phyloP scores from a whole-genome alignment of 2,329 filamentous ascomycete genomes.

The Xylariaceae sp. region DNA sequence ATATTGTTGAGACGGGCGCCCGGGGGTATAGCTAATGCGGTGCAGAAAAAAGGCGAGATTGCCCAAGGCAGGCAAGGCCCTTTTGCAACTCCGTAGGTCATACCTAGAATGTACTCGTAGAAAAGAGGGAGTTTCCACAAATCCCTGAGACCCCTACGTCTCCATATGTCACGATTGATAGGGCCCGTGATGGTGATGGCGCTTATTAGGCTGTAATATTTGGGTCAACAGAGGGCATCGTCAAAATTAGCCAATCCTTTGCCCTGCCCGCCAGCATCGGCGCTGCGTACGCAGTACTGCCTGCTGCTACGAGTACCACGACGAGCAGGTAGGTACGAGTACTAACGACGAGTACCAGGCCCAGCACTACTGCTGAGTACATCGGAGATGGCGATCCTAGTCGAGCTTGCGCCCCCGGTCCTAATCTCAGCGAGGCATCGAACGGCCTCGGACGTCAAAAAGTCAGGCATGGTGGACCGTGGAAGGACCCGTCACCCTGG shows the following conservation, averaged over 20 bases:
- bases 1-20: constrained; percentile 7
- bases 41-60: neutral
- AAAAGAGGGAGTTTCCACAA: constrained; percentile 7
- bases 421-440: constrained; percentile 11
- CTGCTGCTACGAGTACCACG: too few relatives aligned
- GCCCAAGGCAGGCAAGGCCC: constrained; percentile 10
- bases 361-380: neutral
- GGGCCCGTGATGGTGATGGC: neutral
- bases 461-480: constrained; percentile 9
- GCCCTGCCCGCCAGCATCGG: neutral
- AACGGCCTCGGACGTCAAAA: constrained; percentile 8
- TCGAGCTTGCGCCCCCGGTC: constrained; percentile 7
- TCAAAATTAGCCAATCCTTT: constrained; percentile 2
- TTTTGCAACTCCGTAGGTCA: constrained; percentile 10
- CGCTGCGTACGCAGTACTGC: neutral
- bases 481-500: constrained; percentile 21
- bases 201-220: constrained; percentile 3
- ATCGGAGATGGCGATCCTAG: constrained; percentile 20
- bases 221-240: constrained; percentile 8
- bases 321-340: too few relatives aligned
- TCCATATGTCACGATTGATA: constrained; percentile 8
- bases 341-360: too few relatives aligned
- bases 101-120: neutral
- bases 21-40: constrained; percentile 5
- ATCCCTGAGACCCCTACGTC: constrained; percentile 7